A percentile compares a stretch with the other conserved stretches of the same genome.
phyloP scores from a whole-genome alignment of 306 rosid species.

The Vachellia collinsii region DNA sequence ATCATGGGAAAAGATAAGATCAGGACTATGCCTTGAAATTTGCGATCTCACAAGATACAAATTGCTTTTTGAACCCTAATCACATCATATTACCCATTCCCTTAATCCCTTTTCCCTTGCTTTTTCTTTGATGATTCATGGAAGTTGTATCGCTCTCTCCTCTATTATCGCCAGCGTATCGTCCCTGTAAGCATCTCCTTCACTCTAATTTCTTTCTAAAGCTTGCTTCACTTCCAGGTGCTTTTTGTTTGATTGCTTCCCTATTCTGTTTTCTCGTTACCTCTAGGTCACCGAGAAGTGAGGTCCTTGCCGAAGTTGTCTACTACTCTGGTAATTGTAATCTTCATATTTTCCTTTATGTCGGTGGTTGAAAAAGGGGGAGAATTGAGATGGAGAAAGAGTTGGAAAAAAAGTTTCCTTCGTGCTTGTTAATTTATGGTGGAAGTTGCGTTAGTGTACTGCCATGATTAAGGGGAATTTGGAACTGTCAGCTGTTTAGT shows the following conservation, averaged over 20 bases:
- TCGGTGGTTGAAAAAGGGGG: constrained; percentile 2
- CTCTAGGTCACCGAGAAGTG: constrained; percentile 30
- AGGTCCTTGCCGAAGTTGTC: constrained; percentile 29
- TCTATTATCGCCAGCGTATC: constrained; percentile 17
- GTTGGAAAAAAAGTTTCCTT: neutral
- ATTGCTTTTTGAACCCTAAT: constrained; percentile 11
- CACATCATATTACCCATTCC: neutral
- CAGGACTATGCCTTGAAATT: constrained; percentile 23
- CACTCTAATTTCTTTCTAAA: neutral
- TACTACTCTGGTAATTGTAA: constrained; percentile 26
- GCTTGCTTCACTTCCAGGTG: neutral
- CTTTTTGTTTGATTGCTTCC: neutral
- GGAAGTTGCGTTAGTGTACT: neutral
- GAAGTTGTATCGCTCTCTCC: constrained; percentile 31
- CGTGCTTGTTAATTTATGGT: neutral
- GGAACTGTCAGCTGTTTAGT: neutral
- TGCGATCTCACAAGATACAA: neutral
- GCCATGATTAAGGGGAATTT: neutral
- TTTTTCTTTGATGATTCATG: constrained; percentile 26
- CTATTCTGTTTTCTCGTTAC: neutral
- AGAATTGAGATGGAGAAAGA: neutral
- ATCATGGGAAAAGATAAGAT: neutral
- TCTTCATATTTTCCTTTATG: neutral
- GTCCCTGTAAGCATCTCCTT: neutral
- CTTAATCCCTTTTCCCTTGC: no score